Base-by-base conservation (phyloP, 2,329 filamentous ascomycete species). In the Catunica adiposa region DNA sequence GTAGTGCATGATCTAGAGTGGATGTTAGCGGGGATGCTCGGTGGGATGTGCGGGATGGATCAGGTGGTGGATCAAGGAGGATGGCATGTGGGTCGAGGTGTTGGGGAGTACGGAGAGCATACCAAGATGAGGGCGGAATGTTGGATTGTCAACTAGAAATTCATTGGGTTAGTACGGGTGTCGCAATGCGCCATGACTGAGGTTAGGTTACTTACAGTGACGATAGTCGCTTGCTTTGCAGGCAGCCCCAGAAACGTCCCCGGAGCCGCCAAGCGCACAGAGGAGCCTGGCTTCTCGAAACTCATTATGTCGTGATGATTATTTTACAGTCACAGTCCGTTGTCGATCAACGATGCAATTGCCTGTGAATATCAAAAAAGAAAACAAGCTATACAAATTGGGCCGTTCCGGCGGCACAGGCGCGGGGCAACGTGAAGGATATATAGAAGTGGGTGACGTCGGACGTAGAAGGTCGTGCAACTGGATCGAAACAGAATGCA, bases 1-100 rank as follows among this genome's bases (percentile, higher is more conserved):
- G 69, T 97, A 95, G 71, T 96, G 90, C 76, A 95, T 85, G 56
- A 96, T 77, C 86, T 90, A 64, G 62, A 57, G 64, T 56, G 53
- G 14, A 34, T 23, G 51, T 54, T 54, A 54, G 51, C 58, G 26
- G 26, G 17, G 6, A 23, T 34, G 47, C 8, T 34, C 15, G 8
- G 23, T 22, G 9, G 40, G 40, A n/a, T 7, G 15, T n/a, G 17
- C 40, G 17, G 20, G 44, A 48, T 48, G 22, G 22, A 48, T 23
- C 22, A n/a, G n/a, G n/a, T n/a, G n/a, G n/a, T n/a, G n/a, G n/a
- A n/a, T n/a, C n/a, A n/a, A n/a, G 34, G 51, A 26, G 34, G n/a
- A 31, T 42, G 38, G 5, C 2, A 23, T 11, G 34, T 51, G 20
- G 3, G 29, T 7, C 42, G 22, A 20, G 51, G n/a, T n/a, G n/a